Base-by-base conservation (phyloP, 177 flowering plant genomes). In the Tripterygium wilfordii region DNA sequence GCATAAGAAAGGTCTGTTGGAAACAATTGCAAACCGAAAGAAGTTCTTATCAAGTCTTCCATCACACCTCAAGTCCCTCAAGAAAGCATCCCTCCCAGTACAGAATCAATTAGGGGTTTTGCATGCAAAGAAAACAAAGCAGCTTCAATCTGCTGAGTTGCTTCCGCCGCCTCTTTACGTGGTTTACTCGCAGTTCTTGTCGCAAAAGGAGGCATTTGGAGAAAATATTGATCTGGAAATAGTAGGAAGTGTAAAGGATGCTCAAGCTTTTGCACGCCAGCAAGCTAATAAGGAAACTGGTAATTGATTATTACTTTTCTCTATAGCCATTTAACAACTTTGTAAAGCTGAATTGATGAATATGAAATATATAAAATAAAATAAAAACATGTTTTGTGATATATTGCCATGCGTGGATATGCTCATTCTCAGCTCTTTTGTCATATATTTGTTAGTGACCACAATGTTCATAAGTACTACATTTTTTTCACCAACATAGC, bases 21-120 rank as follows among this genome's bases (percentile, higher is more conserved):
- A 87, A 67, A 73, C 80, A 17, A 83, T 87, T 58, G 77, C 92
- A 22, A 82, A 71, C 65, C 60, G 92, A 40, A 94, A 82, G 71
- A 94, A 94, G 67, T 90, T 94, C 61, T 62, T 94, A 55, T 81
- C 96, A 26, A 89, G 95, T 71, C 92, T 94, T 33, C 99, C 99
- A 31, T 90, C 95, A 22, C 96, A 89, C 64, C 76, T 94, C 45
- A 94, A 94, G 65, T 73, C 96, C 36, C 78, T 94, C 7, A 94
- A 87, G 78, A 94, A 94, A 67, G 97, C 92, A 64, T 94, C 97
- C 32, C 67, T 94, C 74, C 99, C 99, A 18, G 88, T 88, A 25
- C 97, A 89, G 62, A 75, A 77, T 48, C 92, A 90, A 54, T 65
- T 94, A 12, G 97, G 99, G 32, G 70, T 85, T 61, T 67, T 49